These are phyloP conservation scores for Mycosphaerella sp. DNA, from an alignment of 2,329 filamentous ascomycete genomes.

Conservation along the genomic window DNA sequence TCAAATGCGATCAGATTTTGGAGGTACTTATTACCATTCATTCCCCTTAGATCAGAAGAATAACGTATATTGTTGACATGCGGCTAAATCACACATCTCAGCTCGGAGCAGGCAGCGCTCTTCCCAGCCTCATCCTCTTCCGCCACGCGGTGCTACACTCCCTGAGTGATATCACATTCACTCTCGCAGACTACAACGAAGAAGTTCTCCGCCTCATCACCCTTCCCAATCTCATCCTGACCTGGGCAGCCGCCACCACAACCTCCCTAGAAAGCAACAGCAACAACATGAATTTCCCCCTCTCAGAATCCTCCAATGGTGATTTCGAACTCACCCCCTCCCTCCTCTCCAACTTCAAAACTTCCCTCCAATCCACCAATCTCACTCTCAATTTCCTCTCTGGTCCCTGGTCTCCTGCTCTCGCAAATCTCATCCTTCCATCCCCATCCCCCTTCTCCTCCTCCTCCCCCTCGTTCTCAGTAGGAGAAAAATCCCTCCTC, in stretches of 20 bases:
- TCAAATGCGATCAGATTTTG: conserved; percentile 44
- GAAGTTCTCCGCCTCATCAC: conserved; percentile 72
- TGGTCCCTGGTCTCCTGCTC: conserved; percentile 61
- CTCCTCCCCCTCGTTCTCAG: too few relatives aligned
- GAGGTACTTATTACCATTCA: conserved; percentile 32
- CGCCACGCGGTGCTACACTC: conserved; percentile 51
- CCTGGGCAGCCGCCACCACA: conserved; percentile 45
- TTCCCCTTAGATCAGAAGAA: too few relatives aligned
- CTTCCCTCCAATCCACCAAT: conserved; percentile 44
- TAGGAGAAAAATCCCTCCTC: too few relatives aligned
- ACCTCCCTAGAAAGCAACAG: not conserved
- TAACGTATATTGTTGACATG: too few relatives aligned
- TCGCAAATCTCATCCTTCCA: conserved; percentile 51
- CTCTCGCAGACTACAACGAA: conserved; percentile 73
- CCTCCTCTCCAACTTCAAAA: conserved; percentile 54
- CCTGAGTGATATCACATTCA: conserved; percentile 49
- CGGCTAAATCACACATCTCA: conserved; percentile 31
- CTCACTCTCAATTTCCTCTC: conserved; percentile 63
- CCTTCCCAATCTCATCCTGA: conserved; percentile 67
- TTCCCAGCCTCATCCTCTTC: conserved; percentile 66
- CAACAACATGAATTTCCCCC: not conserved
- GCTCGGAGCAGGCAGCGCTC: conserved; percentile 72
- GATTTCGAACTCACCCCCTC: conserved; percentile 59
- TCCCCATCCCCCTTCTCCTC: too few relatives aligned
- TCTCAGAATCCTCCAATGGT: conserved; percentile 32